These are phyloP conservation scores for Roridomyces roridus DNA, from an alignment of 768 basidiomycete genomes.

Conservation along the genomic window DNA sequence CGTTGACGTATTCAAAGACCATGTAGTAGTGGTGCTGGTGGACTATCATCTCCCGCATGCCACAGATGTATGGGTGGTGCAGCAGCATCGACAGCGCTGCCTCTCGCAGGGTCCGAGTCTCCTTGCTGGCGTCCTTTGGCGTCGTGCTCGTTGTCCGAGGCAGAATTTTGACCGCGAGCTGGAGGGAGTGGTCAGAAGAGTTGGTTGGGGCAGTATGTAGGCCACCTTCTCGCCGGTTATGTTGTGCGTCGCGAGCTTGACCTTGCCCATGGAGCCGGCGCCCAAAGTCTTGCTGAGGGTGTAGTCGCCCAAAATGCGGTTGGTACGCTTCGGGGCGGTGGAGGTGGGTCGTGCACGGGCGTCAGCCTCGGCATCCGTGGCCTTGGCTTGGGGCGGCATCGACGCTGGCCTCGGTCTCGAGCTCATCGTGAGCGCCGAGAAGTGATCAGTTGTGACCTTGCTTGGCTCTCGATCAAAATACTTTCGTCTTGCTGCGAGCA, in stretches of 20 bases:
- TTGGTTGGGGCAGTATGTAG: constrained; percentile 1
- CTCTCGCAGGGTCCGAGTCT: constrained; percentile 94
- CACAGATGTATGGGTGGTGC: constrained; percentile 98
- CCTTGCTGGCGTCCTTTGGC: constrained; percentile 91
- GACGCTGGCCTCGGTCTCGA: constrained; percentile 18
- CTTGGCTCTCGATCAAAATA: too few species aligned
- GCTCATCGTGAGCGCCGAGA: neutral
- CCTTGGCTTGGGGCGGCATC: constrained; percentile 14
- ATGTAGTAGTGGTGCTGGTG: constrained; percentile 99
- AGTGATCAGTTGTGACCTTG: neutral
- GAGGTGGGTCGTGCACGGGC: constrained; percentile 18
- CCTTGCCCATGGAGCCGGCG: constrained; percentile 98
- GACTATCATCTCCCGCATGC: constrained; percentile 98
- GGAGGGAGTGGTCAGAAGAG: constrained; percentile 8
- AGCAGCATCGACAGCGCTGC: constrained; percentile 94
- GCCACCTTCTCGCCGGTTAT: constrained; percentile 91
- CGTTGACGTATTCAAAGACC: constrained; percentile 98
- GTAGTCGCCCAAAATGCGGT: constrained; percentile 88
- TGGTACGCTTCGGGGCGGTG: constrained; percentile 43
- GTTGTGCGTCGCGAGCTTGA: constrained; percentile 93
- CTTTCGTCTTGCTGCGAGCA: neutral
- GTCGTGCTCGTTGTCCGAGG: constrained; percentile 65
- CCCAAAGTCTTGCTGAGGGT: constrained; percentile 96
- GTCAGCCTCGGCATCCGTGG: neutral
- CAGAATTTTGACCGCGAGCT: constrained; percentile 99